Base-by-base conservation (phyloP, 805 yeast species). In the Metschnikowia koreensis region DNA sequence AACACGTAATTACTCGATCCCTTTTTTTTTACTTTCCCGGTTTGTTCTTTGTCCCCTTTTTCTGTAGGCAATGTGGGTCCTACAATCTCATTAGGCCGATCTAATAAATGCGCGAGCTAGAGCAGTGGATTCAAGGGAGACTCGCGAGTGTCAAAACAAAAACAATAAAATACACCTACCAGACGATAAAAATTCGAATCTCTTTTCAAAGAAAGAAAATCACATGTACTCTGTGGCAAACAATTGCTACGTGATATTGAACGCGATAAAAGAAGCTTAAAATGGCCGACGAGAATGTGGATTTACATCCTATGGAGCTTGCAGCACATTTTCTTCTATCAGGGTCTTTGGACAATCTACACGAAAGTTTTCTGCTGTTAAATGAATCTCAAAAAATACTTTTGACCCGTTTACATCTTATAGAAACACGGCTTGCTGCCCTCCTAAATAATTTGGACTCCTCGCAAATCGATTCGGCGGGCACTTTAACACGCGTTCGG, bases 241-340 rank as follows among this genome's bases (percentile, higher is more conserved):
- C 2, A 31, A 10, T 38, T 27, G 48, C 42, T 38, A 37, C 42
- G 42, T 10, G 34, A 31, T 31, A 31, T 31, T 31, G 12, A 31
- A 9, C 2, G 34, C 13, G 12, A 31, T 31, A 31, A 9, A 9
- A 31, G 2, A 31, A 31, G 34, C 34, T 31, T 11, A 37, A 8
- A 7, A 48, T 48, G 52, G 27, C 52, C 6, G 53, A 50, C 12
- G 60, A 51, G n/a, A 34, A 38, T 10, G 44, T 54, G 34, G 76
- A 77, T 31, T 69, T 82, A 13, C 87, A 83, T 60, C 85, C 86
- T 0, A 74, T 83, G 41, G 88, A 83, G 54, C 68, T 82, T 29
- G 75, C 82, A 1, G 85, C 83, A 0, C 87, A 83, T 54, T 67
- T 81, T 9, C 62, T 83, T 1, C 60, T 83, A 7, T 82, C 82